Evolutionary conservation across 768 basidiomycete species (phyloP).

Genomic region (Psilocybe cubensis): DNA sequence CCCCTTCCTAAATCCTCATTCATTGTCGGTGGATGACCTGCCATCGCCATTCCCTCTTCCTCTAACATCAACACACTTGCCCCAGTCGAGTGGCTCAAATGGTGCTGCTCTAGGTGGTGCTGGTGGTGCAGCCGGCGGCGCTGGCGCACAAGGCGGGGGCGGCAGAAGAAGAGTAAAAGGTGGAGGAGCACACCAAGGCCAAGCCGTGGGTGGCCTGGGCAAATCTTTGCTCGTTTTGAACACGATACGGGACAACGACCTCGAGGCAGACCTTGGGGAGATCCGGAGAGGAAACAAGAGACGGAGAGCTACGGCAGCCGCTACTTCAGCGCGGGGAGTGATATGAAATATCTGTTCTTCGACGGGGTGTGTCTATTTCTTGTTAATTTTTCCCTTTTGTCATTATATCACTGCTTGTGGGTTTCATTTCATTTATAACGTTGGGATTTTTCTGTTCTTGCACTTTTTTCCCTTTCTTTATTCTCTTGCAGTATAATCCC

Average conservation of each 20-base stretch:
- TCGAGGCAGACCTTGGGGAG: constrained; percentile 78
- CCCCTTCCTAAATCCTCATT: constrained; percentile 80
- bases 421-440: not conserved
- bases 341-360: not conserved
- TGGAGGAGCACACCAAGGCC: constrained; percentile 56
- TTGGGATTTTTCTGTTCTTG: not conserved
- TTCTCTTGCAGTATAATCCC: not conserved
- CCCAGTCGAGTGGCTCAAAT: constrained; percentile 17
- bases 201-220: constrained; percentile 69
- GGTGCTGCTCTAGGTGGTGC: constrained; percentile 25
- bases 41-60: constrained; percentile 82
- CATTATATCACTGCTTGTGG: not conserved
- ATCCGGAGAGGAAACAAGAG: constrained; percentile 78
- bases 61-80: constrained; percentile 28
- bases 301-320: constrained; percentile 33
- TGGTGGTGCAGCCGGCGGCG: constrained; percentile 26
- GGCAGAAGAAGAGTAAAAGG: constrained; percentile 57
- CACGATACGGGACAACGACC: constrained; percentile 65
- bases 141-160: constrained; percentile 41
- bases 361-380: not conserved
- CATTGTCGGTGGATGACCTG: constrained; percentile 83
- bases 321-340: constrained; percentile 21
- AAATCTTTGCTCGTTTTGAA: constrained; percentile 68
- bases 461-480: not conserved
- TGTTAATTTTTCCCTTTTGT: constrained; percentile 30